Percentiles rank a stretch among this genome's conserved stretches.
Evolutionary conservation across 73 alveolate species (phyloP).

Genomic region (Paraurostyla sp.): DNA sequence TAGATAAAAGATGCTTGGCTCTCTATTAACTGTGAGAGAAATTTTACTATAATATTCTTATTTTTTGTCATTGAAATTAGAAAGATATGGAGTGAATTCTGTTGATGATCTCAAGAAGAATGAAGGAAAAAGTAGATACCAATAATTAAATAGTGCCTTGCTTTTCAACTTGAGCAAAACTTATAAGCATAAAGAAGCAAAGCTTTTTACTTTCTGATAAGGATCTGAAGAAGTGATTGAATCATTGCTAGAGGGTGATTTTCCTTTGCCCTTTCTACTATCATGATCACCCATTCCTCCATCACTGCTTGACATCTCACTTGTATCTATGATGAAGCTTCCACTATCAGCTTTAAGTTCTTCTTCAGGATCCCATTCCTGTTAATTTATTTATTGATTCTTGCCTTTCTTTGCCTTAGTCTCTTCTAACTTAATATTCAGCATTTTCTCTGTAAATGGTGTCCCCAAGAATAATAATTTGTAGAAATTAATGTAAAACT

Average conservation of each 20-base stretch:
- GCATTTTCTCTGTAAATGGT: constrained; percentile 57
- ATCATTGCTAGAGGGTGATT: constrained; percentile 51
- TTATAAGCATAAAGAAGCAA: constrained; percentile 16
- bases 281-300: background rate
- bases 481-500: constrained; percentile 39
- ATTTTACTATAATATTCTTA: background rate
- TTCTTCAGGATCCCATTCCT: constrained; percentile 36
- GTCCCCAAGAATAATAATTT: constrained; percentile 55
- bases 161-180: constrained; percentile 1
- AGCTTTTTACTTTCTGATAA: constrained; percentile 26
- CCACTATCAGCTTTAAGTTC: constrained; percentile 36
- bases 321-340: constrained; percentile 55
- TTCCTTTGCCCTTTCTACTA: background rate
- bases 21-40: background rate
- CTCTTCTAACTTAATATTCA: constrained; percentile 41
- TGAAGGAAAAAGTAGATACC: constrained; percentile 56
- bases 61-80: background rate
- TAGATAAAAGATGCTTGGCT: constrained; percentile 42
- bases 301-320: constrained; percentile 48
- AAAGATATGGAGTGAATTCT: background rate
- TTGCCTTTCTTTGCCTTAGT: background rate
- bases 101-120: constrained; percentile 22
- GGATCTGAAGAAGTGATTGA: constrained; percentile 54
- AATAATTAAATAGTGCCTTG: constrained; percentile 33
- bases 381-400: background rate